Evolutionary conservation across 2,329 filamentous ascomycete genomes (phyloP).

Genomic region (Exophiala bonariae): DNA sequence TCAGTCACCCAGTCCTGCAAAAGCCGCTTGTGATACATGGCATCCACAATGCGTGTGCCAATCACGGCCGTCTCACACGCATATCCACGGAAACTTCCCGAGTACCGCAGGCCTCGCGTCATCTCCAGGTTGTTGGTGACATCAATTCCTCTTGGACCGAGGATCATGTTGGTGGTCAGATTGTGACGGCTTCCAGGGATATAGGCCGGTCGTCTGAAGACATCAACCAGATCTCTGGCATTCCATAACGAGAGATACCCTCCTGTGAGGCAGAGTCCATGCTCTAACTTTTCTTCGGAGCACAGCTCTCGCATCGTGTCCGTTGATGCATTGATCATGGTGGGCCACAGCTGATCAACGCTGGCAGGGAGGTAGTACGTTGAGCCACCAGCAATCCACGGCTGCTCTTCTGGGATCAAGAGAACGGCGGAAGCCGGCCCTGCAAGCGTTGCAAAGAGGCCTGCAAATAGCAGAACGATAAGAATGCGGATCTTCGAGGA

Average conservation of each 20-base stretch:
- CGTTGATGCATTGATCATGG: neutral
- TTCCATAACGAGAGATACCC: conserved; percentile 1
- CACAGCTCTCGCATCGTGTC: neutral
- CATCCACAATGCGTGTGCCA: neutral
- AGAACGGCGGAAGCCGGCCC: conserved; percentile 6
- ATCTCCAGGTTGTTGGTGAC: conserved; percentile 1
- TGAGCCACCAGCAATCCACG: conserved; percentile 2
- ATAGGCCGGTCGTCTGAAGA: neutral
- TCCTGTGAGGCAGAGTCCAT: conserved; percentile 1
- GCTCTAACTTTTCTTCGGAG: neutral
- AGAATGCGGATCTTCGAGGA: neutral
- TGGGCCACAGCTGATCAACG: neutral
- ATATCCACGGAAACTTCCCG: conserved; percentile 3
- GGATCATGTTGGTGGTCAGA: conserved; percentile 1
- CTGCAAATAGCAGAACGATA: conserved; percentile 1
- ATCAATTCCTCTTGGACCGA: conserved; percentile 1
- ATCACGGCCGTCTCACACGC: conserved; percentile 7
- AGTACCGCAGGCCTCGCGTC: neutral
- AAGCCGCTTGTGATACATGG: conserved; percentile 3
- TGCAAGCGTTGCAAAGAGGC: conserved; percentile 1
- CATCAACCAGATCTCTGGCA: conserved; percentile 2
- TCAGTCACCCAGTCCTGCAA: conserved; percentile 3
- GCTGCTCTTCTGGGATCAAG: conserved; percentile 7
- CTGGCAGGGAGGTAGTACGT: neutral
- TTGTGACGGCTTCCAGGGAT: neutral